These are phyloP conservation scores for Thraustochytrium sp. DNA, from an alignment of 352 stramenopile genomes.

Conservation along the genomic window DNA sequence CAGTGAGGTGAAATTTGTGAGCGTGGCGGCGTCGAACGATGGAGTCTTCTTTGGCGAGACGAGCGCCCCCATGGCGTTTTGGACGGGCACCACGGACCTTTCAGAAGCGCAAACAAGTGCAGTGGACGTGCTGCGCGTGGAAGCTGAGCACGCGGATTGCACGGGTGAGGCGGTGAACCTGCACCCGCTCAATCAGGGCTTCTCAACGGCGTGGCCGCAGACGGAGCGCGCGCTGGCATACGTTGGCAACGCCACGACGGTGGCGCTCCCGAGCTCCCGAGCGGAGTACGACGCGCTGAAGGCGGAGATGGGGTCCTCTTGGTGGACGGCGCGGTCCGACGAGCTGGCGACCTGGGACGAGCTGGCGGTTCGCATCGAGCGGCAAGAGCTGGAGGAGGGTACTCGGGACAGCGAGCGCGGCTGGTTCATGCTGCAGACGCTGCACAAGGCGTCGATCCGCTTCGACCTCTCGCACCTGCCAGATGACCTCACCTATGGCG, in stretches of 20 bases:
- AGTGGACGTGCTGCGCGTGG: not conserved
- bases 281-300: not conserved
- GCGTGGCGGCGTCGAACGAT: conserved; percentile 72
- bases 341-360: conserved; percentile 44
- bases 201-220: not conserved
- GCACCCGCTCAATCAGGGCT: not conserved
- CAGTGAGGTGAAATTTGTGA: conserved; percentile 46
- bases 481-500: conserved; percentile 77
- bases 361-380: conserved; percentile 53
- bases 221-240: not conserved
- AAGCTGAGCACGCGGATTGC: not conserved
- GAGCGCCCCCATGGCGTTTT: conserved; percentile 55
- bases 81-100: conserved; percentile 43
- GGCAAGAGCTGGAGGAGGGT: conserved; percentile 65
- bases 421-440: conserved; percentile 81
- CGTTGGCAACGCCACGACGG: not conserved
- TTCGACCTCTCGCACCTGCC: conserved; percentile 90
- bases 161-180: not conserved
- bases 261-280: not conserved
- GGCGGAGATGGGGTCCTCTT: not conserved
- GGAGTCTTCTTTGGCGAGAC: conserved; percentile 66
- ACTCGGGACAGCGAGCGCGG: conserved; percentile 67
- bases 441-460: conserved; percentile 82
- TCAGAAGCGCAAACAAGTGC: not conserved
- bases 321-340: not conserved